Evolutionary conservation across 2,329 filamentous ascomycete genomes (phyloP).

Genomic region (Alternaria burnsii): DNA sequence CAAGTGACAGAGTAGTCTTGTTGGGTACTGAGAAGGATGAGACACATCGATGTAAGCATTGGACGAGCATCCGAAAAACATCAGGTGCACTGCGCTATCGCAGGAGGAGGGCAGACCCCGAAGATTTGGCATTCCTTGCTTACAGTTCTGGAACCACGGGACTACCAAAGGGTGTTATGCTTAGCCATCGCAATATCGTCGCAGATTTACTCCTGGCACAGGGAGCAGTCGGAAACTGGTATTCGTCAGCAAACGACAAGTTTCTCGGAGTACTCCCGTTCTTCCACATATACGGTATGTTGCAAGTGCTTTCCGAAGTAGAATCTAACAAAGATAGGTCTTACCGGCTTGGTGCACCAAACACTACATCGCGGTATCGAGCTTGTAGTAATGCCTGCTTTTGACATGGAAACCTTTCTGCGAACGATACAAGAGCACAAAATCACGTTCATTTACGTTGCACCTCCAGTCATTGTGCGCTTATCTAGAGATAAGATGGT

Average conservation of each 20-base stretch:
- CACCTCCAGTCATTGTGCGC: slow-evolving; percentile 81
- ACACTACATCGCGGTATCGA: slow-evolving; percentile 72
- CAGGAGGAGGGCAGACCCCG: slow-evolving; percentile 66
- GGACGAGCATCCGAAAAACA: slow-evolving; percentile 72
- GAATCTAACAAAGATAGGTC: slow-evolving; percentile 47
- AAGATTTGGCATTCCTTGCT: slow-evolving; percentile 83
- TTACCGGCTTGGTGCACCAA: slow-evolving; percentile 76
- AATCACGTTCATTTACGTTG: slow-evolving; percentile 80
- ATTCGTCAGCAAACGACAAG: slow-evolving; percentile 66
- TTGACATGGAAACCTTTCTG: slow-evolving; percentile 82
- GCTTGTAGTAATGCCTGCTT: slow-evolving; percentile 76
- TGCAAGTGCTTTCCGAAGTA: no score
- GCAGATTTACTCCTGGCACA: slow-evolving; percentile 82
- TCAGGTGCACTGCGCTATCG: slow-evolving; percentile 66
- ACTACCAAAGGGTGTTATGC: slow-evolving; percentile 56
- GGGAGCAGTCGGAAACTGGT: slow-evolving; percentile 86
- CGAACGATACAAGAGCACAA: slow-evolving; percentile 74
- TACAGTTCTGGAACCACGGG: slow-evolving; percentile 54
- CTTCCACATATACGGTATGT: slow-evolving; percentile 80
- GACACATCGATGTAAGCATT: slow-evolving; percentile 70
- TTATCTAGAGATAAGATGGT: slow-evolving; percentile 81
- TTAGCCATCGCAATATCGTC: slow-evolving; percentile 55
- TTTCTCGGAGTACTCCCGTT: slow-evolving; percentile 84
- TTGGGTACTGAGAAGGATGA: slow-evolving; percentile 74
- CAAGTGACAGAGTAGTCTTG: slow-evolving; percentile 74